Conservation (phyloP, 768 basidiomycete species). For the Leccinellum rugosiceps region DNA sequence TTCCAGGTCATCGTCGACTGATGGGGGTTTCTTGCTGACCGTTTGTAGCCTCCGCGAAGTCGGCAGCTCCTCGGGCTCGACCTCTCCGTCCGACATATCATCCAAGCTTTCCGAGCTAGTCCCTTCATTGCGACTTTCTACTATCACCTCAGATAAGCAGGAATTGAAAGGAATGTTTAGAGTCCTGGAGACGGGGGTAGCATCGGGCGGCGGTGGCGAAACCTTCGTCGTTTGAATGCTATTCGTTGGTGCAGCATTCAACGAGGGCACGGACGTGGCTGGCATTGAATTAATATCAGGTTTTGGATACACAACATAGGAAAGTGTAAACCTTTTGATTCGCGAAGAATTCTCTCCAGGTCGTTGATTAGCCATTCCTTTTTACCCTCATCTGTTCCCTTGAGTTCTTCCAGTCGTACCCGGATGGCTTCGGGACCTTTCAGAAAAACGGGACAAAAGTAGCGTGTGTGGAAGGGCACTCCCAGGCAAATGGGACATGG, state of each 20-base stretch:
- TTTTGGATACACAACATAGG: background rate
- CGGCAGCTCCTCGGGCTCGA: constrained; percentile 10
- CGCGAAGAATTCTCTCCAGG: constrained; percentile 35
- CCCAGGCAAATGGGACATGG: constrained; percentile 47
- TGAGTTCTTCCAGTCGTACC: constrained; percentile 44
- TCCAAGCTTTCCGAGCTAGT: constrained; percentile 37
- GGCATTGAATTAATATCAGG: constrained; percentile 11
- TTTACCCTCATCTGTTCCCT: constrained; percentile 21
- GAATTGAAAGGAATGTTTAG: constrained; percentile 31
- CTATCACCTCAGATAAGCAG: constrained; percentile 34
- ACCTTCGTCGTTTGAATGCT: background rate
- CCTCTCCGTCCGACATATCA: constrained; percentile 18
- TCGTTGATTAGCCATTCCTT: constrained; percentile 37
- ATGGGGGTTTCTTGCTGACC: background rate
- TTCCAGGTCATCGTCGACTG: constrained; percentile 33
- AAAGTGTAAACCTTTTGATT: constrained; percentile 26
- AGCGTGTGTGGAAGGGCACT: constrained; percentile 45
- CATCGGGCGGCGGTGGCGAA: background rate
- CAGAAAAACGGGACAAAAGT: constrained; percentile 46
- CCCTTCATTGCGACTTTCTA: constrained; percentile 38
- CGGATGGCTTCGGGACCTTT: constrained; percentile 43
- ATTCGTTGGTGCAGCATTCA: background rate
- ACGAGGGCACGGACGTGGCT: background rate
- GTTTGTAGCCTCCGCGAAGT: background rate
- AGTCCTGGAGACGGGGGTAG: constrained; percentile 7